Evolutionary conservation across 192 early-diverging fungal species (phyloP), one percentile per base, ranked within the genome.

Genomic region (Geosiphon pyriformis): DNA sequence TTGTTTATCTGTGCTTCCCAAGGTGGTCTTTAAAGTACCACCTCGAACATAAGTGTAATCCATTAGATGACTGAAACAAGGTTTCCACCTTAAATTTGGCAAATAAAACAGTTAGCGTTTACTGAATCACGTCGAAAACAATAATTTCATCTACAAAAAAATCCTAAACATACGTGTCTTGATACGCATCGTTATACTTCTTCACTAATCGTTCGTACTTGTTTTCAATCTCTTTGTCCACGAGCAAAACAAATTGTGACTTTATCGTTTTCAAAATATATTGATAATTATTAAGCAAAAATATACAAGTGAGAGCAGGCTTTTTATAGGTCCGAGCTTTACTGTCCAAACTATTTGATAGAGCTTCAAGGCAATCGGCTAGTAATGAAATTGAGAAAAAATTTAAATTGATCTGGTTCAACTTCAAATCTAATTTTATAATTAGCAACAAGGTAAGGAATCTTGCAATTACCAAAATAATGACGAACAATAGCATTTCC

Each of bases 201-300:
- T 69, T 70, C 6, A 85, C 80, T n/a, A 76, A 50, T 59, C 70
- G 78, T 37, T 87, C 84, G 71, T 84, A 83, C 54, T 74, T 77
- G 8, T 29, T 46, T 31, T 80, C 70, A 7, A 79, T 69, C 2
- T 76, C 78, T 48, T 72, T 65, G 23, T 82, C 83, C 32, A 84
- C 71, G n/a, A 86, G 50, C 4, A 83, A 82, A 0, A 70, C 65
- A 20, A 87, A 71, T 48, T 71, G 75, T 0, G 78, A 76, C 27
- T 83, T 78, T 46, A 90, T 78, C 4, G 83, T 76, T 69, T 90
- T 87, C 7, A 81, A 68, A 31, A 90, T 85, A 67, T 89, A 87
- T 60, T 91, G 78, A 57, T 82, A 90, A 69, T 94, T 94, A 76
- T 94, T 94, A 26, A 94, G 75, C 37, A 92, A 68, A 68, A 94